Evolutionary conservation across 495 filamentous ascomycete species (phyloP).

Genomic region (Xylaria longipes): DNA sequence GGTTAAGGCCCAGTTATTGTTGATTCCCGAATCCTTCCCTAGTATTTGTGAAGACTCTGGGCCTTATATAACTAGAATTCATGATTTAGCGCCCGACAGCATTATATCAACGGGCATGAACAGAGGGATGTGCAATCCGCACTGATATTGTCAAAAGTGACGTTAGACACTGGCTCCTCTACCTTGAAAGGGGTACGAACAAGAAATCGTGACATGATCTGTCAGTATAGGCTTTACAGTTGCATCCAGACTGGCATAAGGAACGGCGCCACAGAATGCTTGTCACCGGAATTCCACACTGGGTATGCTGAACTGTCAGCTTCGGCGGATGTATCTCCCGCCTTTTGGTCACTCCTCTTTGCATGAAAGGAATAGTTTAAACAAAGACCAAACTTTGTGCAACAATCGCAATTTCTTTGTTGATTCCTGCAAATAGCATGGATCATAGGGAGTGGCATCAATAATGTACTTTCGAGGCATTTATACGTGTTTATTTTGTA

Average conservation of each 20-base stretch:
- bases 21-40: background rate
- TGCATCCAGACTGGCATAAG: background rate
- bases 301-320: background rate
- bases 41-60: background rate
- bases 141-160: background rate
- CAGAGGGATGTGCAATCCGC: background rate
- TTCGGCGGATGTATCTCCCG: background rate
- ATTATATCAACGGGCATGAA: background rate
- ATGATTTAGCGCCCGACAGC: background rate
- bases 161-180: background rate
- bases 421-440: background rate
- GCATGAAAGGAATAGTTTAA: background rate
- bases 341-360: background rate
- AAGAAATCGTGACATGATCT: background rate
- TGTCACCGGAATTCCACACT: background rate
- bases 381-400: background rate
- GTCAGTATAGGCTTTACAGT: background rate
- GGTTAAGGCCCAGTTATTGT: too few species aligned
- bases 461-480: background rate
- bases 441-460: background rate
- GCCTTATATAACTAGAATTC: background rate
- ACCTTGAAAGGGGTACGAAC: too few species aligned
- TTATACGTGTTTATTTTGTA: slow-evolving; percentile 23
- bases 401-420: background rate
- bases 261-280: too few species aligned